Conservation (phyloP, 2,329 filamentous ascomycete species). For the Chrysoporthe deuterocubensis region DNA sequence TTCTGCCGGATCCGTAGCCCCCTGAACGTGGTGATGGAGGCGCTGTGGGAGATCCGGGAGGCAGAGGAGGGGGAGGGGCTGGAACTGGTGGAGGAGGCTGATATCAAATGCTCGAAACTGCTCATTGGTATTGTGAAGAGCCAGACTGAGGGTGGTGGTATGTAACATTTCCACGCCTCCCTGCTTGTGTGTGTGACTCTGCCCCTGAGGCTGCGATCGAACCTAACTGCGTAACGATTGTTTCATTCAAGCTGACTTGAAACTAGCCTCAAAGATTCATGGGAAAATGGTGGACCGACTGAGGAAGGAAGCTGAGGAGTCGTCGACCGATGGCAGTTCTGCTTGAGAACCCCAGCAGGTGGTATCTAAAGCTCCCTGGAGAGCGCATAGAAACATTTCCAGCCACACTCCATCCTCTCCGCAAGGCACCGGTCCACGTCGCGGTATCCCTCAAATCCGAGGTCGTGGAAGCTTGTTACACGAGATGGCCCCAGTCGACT, state of each 20-base stretch:
- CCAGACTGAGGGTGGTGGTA: slow-evolving; percentile 56
- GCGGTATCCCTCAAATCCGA: neutral
- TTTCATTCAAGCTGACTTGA: neutral
- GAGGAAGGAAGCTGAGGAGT: slow-evolving; percentile 34
- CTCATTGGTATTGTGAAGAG: slow-evolving; percentile 53
- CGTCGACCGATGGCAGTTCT: neutral
- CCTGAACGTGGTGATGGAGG: slow-evolving; percentile 57
- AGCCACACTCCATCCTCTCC: neutral
- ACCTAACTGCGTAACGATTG: neutral
- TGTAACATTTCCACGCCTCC: slow-evolving; percentile 15
- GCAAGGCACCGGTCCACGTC: neutral
- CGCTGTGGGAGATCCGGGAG: slow-evolving; percentile 49
- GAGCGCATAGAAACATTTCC: neutral
- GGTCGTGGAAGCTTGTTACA: too few relatives aligned
- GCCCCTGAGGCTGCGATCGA: neutral
- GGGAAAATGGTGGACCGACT: slow-evolving; percentile 49
- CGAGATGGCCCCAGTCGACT: too few relatives aligned
- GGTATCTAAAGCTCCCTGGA: neutral
- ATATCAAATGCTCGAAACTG: slow-evolving; percentile 55
- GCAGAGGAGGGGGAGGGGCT: slow-evolving; percentile 38
- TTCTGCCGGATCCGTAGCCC: slow-evolving; percentile 58
- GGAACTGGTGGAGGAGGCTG: slow-evolving; percentile 54
- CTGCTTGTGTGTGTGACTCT: neutral
- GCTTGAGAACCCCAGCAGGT: slow-evolving; percentile 1
- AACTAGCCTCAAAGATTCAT: slow-evolving; percentile 45